Base-by-base conservation (phyloP, 2,329 filamentous ascomycete genomes). In the Fusarium sp. region DNA sequence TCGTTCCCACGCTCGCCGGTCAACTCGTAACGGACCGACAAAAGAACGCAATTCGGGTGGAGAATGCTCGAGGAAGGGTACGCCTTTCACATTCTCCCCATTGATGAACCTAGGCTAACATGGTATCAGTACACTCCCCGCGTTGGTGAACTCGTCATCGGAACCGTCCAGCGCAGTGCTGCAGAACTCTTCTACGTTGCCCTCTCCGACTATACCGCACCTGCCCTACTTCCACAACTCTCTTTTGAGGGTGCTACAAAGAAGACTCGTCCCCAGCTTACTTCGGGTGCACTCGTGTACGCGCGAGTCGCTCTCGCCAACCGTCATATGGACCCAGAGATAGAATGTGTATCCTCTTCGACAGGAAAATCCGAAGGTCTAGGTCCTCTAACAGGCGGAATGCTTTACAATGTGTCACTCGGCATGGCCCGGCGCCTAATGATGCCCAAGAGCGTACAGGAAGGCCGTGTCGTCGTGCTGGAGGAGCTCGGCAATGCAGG, bases 241-340 rank as follows among this genome's bases (percentile, higher is more conserved):
- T 89, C 94, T n/a, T 99, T 99, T 78, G 95, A 98, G 80, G 90
- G 90, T 68, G 96, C 94, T 18, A 94, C 92, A 44, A 96, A 95
- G 80, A 98, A 98, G 82, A 97, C 93, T 4, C 87, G 95, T 2
- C 96, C 96, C 1, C 86, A 93, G 68, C 87, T 98, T 43, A 83
- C 86, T 28, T 76, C 88, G 15, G 94, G 94, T 38, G 90, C 93
- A 53, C 83, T 98, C 28, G 93, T 98, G 36, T 98, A 98, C 81
- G 95, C 95, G 38, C 92, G 95, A 66, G 89, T 99, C 43, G 84
- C 88, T 28, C 88, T 91, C 40, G 91, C 92, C 18, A 91, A 93
- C 75, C 90, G 91, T 69, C 92, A 95, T 79, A 93, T 95, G 82
- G 94, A 98, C 76, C 87, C 94, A 1, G 96, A 98, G 81, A 84